Conservation (phyloP, 192 early-diverging fungal genomes). For the Powellomyces hirtus region DNA sequence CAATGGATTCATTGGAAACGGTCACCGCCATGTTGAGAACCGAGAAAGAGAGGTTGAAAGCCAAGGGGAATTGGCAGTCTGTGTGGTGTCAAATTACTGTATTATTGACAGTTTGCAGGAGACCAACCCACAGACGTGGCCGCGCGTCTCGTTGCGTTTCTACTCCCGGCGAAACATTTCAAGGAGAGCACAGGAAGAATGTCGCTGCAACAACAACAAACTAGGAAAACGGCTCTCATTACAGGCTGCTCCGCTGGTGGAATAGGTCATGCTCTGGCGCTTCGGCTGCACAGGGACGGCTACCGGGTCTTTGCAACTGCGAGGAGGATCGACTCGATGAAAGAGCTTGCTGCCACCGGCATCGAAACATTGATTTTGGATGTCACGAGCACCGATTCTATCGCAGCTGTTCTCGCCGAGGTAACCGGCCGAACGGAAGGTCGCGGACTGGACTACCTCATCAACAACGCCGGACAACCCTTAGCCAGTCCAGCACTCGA, state of each 20-base stretch:
- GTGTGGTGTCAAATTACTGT: too few relatives aligned
- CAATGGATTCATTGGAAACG: too few relatives aligned
- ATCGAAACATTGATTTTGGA: constrained; percentile 5
- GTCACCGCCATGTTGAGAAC: too few relatives aligned
- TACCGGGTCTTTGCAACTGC: constrained; percentile 10
- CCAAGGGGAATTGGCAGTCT: too few relatives aligned
- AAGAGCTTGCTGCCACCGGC: neutral
- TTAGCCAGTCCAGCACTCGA: constrained; percentile 1
- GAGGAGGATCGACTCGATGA: neutral
- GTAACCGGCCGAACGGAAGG: neutral
- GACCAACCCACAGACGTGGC: too few relatives aligned
- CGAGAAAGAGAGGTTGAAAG: too few relatives aligned
- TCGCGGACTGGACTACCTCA: neutral
- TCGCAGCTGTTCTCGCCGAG: neutral
- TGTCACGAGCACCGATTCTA: neutral
- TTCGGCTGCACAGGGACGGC: neutral
- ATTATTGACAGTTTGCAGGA: too few relatives aligned
- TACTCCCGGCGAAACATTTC: too few relatives aligned
- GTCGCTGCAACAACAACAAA: too few relatives aligned
- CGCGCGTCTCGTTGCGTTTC: too few relatives aligned
- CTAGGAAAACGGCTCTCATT: constrained; percentile 5
- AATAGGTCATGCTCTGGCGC: constrained; percentile 3
- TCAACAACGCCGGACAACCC: constrained; percentile 13
- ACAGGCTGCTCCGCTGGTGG: constrained; percentile 5
- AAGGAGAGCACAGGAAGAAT: too few relatives aligned